Evolutionary conservation across 2,329 filamentous ascomycete genomes (phyloP).

Genomic region (Aspergillus ibericus): DNA sequence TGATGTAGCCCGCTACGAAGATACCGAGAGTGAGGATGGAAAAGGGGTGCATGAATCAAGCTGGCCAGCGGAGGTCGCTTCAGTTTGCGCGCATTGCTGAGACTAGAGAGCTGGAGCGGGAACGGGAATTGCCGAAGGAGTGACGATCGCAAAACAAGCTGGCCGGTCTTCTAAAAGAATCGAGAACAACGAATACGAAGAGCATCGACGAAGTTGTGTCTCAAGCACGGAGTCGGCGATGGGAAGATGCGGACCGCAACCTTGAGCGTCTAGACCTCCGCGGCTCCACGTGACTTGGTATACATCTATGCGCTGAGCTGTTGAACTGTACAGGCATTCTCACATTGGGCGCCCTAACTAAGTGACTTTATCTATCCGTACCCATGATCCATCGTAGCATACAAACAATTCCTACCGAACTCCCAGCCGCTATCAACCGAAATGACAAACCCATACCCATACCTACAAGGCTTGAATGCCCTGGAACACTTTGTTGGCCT

Average conservation of each 20-base stretch:
- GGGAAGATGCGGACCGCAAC: slow-evolving; percentile 3
- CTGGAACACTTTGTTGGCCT: slow-evolving; percentile 56
- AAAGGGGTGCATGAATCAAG: slow-evolving; percentile 85
- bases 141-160: neutral
- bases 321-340: neutral
- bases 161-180: neutral
- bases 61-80: slow-evolving; percentile 26
- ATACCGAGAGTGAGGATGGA: slow-evolving; percentile 93
- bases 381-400: neutral
- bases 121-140: neutral
- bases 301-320: neutral
- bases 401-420: slow-evolving; percentile 1
- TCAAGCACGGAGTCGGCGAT: neutral
- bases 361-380: neutral
- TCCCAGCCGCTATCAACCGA: slow-evolving; percentile 9
- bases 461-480: slow-evolving; percentile 47
- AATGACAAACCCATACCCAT: neutral
- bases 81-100: slow-evolving; percentile 35
- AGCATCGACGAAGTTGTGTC: neutral
- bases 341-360: neutral
- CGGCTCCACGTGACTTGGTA: slow-evolving; percentile 10
- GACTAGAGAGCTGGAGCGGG: neutral
- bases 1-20: slow-evolving; percentile 99
- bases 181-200: neutral
- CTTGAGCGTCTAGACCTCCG: slow-evolving; percentile 12